Evolutionary conservation across 2,329 filamentous ascomycete genomes (phyloP).

Genomic region (Scytalidium lignicola): DNA sequence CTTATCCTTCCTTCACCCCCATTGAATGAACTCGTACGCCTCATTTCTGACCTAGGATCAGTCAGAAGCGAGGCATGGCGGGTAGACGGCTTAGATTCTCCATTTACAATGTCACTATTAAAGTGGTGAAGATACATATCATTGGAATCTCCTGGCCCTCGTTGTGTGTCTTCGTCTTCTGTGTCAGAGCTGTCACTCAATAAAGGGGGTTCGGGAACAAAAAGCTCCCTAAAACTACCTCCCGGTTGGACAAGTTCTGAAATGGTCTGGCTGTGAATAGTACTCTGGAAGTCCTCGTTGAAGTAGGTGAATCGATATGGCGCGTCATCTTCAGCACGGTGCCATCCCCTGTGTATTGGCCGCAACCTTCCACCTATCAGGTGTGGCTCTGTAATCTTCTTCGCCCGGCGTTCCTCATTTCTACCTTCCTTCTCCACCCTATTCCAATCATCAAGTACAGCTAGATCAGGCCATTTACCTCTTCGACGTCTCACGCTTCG

Average conservation of each 20-base stretch:
- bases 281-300: constrained; percentile 94
- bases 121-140: constrained; percentile 25
- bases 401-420: constrained; percentile 75
- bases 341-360: constrained; percentile 76
- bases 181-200: constrained; percentile 65
- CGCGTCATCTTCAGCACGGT: constrained; percentile 78
- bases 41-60: constrained; percentile 14
- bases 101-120: constrained; percentile 24
- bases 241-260: constrained; percentile 87
- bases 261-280: constrained; percentile 92
- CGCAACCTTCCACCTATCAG: constrained; percentile 85
- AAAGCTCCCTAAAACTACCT: constrained; percentile 78
- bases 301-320: constrained; percentile 98
- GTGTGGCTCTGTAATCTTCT: constrained; percentile 90
- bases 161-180: constrained; percentile 58
- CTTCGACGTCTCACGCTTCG: constrained; percentile 45
- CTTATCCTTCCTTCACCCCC: constrained; percentile 5
- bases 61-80: constrained; percentile 31
- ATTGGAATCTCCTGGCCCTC: constrained; percentile 19
- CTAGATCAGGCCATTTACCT: constrained; percentile 80
- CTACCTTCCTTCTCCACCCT: constrained; percentile 83
- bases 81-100: constrained; percentile 39
- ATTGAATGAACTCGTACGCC: constrained; percentile 9
- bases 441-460: constrained; percentile 83
- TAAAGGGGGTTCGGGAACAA: constrained; percentile 78